Evolutionary conservation across 306 rosid species (phyloP).

Genomic region (Lagenaria siceraria): DNA sequence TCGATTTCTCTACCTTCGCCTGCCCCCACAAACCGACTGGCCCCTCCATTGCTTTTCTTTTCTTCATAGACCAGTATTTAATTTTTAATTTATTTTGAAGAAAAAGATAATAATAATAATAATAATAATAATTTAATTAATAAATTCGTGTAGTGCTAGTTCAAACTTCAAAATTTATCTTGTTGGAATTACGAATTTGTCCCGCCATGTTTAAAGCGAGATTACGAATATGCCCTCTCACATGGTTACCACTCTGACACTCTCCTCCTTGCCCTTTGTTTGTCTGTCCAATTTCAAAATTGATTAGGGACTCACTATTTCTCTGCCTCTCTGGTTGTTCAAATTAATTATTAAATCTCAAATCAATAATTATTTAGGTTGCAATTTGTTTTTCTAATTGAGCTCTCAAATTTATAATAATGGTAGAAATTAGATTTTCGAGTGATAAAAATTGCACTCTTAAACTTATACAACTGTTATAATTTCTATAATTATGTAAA

Average conservation of each 20-base stretch:
- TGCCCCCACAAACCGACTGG: constrained; percentile 32
- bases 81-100: background rate
- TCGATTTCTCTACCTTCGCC: constrained; percentile 22
- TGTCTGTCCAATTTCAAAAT: no score
- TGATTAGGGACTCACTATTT: no score
- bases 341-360: no score
- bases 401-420: no score
- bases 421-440: no score
- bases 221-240: background rate
- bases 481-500: no score
- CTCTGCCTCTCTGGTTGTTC: no score
- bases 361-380: no score
- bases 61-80: background rate
- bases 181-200: background rate
- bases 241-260: background rate
- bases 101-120: background rate
- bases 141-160: background rate
- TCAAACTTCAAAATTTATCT: background rate
- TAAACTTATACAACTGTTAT: no score
- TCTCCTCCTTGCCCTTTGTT: no score
- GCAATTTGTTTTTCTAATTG: no score
- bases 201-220: background rate
- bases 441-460: no score
- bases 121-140: background rate
- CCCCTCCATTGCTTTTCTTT: constrained; percentile 15